A percentile compares a stretch with the other conserved stretches of the same genome.
phyloP scores from a whole-genome alignment of 495 filamentous ascomycete species.

The Lophiostoma macrostomum region DNA sequence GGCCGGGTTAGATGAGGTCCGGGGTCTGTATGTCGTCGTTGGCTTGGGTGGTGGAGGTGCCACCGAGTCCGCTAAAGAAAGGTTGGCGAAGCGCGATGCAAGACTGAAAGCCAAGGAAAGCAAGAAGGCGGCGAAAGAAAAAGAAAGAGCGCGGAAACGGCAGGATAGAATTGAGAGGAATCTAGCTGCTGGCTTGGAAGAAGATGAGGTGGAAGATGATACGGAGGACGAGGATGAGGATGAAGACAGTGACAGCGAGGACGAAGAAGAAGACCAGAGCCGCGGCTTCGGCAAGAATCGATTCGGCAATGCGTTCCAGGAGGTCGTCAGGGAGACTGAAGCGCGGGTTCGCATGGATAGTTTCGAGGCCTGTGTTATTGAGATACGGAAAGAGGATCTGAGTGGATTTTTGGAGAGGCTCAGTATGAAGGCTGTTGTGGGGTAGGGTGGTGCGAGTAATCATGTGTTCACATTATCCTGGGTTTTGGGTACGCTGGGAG shows the following conservation, averaged over 20 bases:
- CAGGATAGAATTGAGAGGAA: slow-evolving; percentile 28
- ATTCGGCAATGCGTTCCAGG: slow-evolving; percentile 94
- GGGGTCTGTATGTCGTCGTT: slow-evolving; percentile 88
- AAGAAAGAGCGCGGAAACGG: slow-evolving; percentile 57
- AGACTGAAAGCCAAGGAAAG: slow-evolving; percentile 59
- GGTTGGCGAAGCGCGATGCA: slow-evolving; percentile 57
- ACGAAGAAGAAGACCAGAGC: slow-evolving; percentile 56
- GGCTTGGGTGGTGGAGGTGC: slow-evolving; percentile 80
- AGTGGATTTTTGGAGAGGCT: slow-evolving; percentile 85
- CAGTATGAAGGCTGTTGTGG: slow-evolving; percentile 88
- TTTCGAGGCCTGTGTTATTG: slow-evolving; percentile 96
- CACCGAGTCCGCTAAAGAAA: slow-evolving; percentile 57
- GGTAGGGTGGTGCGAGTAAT: slow-evolving; percentile 45
- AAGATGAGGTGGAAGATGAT: slow-evolving; percentile 48
- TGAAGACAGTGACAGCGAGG: slow-evolving; percentile 52
- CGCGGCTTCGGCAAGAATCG: slow-evolving; percentile 73
- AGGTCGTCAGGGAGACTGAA: slow-evolving; percentile 87
- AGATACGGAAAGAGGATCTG: slow-evolving; percentile 93
- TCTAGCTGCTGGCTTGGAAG: slow-evolving; percentile 35
- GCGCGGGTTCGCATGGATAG: slow-evolving; percentile 88
- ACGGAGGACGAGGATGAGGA: slow-evolving; percentile 59
- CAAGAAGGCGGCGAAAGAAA: slow-evolving; percentile 56
- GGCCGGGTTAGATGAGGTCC: slow-evolving; percentile 79
- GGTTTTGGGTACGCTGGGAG: background rate
- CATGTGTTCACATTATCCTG: background rate